Evolutionary conservation across 2,329 filamentous ascomycete species (phyloP), one percentile per base, ranked within the genome.

Genomic region (Coniella lustricola): DNA sequence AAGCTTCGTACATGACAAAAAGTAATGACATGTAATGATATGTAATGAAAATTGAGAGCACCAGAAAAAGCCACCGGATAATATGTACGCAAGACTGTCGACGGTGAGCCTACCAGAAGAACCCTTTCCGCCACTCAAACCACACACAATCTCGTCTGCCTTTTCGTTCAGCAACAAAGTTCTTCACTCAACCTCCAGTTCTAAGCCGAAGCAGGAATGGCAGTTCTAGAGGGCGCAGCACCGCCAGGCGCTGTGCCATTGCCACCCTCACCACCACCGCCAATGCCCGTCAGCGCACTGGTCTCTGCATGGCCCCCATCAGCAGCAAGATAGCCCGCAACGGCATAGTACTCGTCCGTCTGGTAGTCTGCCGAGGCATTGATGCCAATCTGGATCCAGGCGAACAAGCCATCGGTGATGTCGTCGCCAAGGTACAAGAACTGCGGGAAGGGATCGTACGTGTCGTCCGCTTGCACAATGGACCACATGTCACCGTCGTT

Each of bases 371-470:
- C 66, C 0, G 66, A 69, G 14, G 56, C 57, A 52, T 73, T 71
- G 53, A 74, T 66, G 31, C 71, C 71, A 22, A 74, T 67, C 51
- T 67, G 65, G 52, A 75, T 74, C 71, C 71, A 75, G 12, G 68
- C 70, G 33, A 74, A 66, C 21, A 75, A 56, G 16, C 72, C 71
- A 51, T 74, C 71, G 10, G 63, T 56, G 17, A 75, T 59, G 17
- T 64, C 61, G 25, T 76, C 69, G 3, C 76, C 74, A 21, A 79
- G 70, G 46, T 75, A 71, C 36, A 75, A 62, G 54, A 71, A 77
- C 60, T 78, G 68, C 18, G 75, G 66, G 59, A 77, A 67, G 1
- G 75, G 76, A 53, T 76, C 72, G 51, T 54, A 64, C 42, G 44
- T 55, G 35, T 50, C 51, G 40, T 61, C 58, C 22, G 60, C 56